Base-by-base conservation (phyloP, 2,329 filamentous ascomycete genomes). In the Fusarium sublunatum region DNA sequence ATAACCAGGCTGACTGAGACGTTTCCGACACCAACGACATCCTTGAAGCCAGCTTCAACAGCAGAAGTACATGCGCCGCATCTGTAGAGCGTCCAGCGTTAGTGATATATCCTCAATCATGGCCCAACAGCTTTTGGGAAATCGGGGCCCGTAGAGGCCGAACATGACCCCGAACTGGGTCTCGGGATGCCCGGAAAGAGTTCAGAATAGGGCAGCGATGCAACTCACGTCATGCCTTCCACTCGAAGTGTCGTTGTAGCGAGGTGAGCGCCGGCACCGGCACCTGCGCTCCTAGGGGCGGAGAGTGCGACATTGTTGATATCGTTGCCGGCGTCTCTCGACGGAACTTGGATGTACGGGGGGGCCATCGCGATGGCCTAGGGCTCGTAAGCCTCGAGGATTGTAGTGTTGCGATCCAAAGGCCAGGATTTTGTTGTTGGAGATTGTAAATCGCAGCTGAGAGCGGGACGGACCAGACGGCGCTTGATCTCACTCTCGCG, bases 11-110 rank as follows among this genome's bases (percentile, higher is more conserved):
- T 97, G 70, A 99, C 91, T 9, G 93, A 96, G 57, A 98, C 92
- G 69, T 85, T 92, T 63, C 90, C 91, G 9, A 95, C 88, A 51
- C 95, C 94, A 35, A 90, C 83, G 6, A 96, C 85, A 66, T 86
- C 87, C 71, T 92, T 90, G 79, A 99, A 96, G 67, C 91, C 95
- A 58, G 90, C 87, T 82, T 98, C 94, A 69, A 99, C 90, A n/a
- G 95, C 90, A 40, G 93, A 96, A 26, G 94, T 97, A 76, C 95
- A 99, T 69, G 94, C 90, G 73, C 94, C 93, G 79, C 95, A 99
- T 65, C 85, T 87, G 83, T 85, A 81, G 84, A 34, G 28, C 38
- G 24, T 24, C 36, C 28, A 46, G 34, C 10, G 69, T 80, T 62
- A 80, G 75, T 59, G 31, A 70, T 61, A 67, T 59, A 64, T 51